These are phyloP conservation scores for Albizia julibrissin DNA, from an alignment of 306 rosid genomes.

Conservation along the genomic window DNA sequence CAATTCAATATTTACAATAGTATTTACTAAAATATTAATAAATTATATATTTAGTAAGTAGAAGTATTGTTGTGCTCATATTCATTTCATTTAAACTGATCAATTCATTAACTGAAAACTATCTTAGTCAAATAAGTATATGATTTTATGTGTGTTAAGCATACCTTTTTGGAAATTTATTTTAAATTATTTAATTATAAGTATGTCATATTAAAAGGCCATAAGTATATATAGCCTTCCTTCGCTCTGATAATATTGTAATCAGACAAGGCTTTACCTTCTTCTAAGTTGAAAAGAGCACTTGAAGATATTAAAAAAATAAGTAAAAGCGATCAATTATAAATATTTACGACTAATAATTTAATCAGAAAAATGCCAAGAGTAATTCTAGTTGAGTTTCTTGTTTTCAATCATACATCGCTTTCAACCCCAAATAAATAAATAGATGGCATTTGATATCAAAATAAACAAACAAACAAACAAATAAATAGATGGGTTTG, in stretches of 20 bases:
- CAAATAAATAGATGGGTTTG: not conserved
- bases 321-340: not conserved
- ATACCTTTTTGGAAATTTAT: not conserved
- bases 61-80: not conserved
- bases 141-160: not conserved
- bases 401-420: not conserved
- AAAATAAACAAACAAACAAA: no score
- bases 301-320: not conserved
- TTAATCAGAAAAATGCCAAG: not conserved
- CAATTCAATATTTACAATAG: not conserved
- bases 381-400: conserved; percentile 31
- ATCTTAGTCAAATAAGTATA: not conserved
- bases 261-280: not conserved
- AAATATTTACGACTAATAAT: not conserved
- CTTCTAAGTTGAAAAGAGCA: conserved; percentile 4
- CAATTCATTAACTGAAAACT: not conserved
- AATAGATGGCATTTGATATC: not conserved
- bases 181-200: not conserved
- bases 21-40: not conserved
- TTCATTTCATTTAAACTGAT: not conserved
- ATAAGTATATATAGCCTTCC: not conserved
- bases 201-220: not conserved
- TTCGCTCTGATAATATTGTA: not conserved
- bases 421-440: not conserved
- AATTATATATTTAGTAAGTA: not conserved